phyloP scores from a whole-genome alignment of 345 rosid genomes.

The Mangifera indica region DNA sequence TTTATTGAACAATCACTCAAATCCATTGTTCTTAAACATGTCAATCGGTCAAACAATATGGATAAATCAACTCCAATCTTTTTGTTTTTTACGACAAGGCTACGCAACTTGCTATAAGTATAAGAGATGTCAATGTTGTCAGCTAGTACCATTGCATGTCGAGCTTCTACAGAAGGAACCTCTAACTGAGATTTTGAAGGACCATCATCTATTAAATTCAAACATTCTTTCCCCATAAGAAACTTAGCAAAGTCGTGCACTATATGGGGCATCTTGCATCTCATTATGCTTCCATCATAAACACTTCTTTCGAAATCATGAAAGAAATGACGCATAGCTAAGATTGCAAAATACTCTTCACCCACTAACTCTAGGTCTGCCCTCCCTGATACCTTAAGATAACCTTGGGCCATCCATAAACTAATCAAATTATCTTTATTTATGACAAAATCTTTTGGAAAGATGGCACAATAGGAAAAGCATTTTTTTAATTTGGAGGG shows the following conservation, averaged over 20 bases:
- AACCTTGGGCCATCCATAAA: background rate
- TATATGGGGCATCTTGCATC: slow-evolving; percentile 34
- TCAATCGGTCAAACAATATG: slow-evolving; percentile 1
- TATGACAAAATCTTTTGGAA: background rate
- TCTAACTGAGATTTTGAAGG: background rate
- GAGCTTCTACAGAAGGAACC: no score
- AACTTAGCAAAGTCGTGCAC: slow-evolving; percentile 30
- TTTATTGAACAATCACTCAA: background rate
- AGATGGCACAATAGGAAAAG: background rate
- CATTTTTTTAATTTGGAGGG: background rate
- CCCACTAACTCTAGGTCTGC: background rate
- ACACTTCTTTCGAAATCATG: slow-evolving; percentile 23
- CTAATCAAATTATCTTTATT: background rate
- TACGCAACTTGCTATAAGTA: slow-evolving; percentile 22
- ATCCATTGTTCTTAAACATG: background rate
- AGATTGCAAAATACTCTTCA: background rate
- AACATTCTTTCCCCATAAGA: slow-evolving; percentile 21
- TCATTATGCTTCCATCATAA: background rate
- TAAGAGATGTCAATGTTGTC: background rate
- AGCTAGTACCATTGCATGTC: slow-evolving; percentile 18
- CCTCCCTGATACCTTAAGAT: background rate
- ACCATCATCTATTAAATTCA: background rate
- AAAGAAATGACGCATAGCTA: slow-evolving; percentile 28
- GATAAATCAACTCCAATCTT: background rate
- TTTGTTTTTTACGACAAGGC: background rate